Percentiles rank a stretch among this genome's conserved stretches.
These are phyloP conservation scores for Yamadazyma philogaea DNA, from an alignment of 805 yeast genomes.

Conservation along the genomic window DNA sequence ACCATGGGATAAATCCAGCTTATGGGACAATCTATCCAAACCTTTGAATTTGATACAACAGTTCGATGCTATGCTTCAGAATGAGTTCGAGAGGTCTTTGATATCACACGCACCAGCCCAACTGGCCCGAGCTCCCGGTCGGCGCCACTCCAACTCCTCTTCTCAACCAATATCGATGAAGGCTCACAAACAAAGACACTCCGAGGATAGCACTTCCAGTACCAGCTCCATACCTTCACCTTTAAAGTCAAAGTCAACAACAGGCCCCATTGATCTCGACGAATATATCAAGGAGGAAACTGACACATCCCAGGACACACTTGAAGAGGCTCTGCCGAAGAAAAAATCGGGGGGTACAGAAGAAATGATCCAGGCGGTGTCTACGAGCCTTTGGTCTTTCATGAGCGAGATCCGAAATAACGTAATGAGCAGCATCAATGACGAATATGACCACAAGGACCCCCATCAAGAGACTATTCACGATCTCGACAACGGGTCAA, in stretches of 20 bases:
- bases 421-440: constrained; percentile 19
- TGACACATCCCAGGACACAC: background rate
- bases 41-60: constrained; percentile 64
- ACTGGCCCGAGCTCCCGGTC: too few relatives aligned
- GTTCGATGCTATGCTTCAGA: constrained; percentile 62
- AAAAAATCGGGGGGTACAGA: constrained; percentile 29
- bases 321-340: background rate
- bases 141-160: background rate
- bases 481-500: constrained; percentile 27
- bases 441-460: constrained; percentile 2
- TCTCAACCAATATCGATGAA: background rate
- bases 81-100: constrained; percentile 55
- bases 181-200: constrained; percentile 12
- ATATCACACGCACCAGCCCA: background rate
- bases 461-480: constrained; percentile 12
- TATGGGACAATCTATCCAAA: constrained; percentile 41
- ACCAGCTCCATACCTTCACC: constrained; percentile 25
- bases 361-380: constrained; percentile 41
- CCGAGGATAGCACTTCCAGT: constrained; percentile 27
- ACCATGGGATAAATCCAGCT: constrained; percentile 16
- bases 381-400: constrained; percentile 42
- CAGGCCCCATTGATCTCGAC: constrained; percentile 11
- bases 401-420: constrained; percentile 40
- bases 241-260: constrained; percentile 20
- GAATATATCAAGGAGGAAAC: constrained; percentile 13